A percentile compares a stretch with the other conserved stretches of the same genome.
Evolutionary conservation across 176 grass and related monocot species (phyloP).

Genomic region (Urochloa ruziziensis): DNA sequence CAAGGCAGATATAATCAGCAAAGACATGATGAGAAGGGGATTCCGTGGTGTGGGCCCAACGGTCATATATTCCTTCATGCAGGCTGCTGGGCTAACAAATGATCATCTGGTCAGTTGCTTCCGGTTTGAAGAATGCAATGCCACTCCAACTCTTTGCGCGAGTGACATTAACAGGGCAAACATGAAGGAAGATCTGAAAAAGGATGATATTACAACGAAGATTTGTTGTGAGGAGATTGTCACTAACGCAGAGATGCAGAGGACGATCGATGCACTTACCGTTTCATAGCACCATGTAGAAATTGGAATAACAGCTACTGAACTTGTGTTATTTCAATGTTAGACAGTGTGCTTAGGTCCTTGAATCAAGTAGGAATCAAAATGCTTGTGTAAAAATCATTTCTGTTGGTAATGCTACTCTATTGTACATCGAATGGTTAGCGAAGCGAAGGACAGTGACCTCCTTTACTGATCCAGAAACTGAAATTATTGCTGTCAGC

Average conservation of each 20-base stretch:
- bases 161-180: constrained; percentile 2
- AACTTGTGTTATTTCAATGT: constrained; percentile 24
- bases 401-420: constrained; percentile 33
- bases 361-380: not conserved
- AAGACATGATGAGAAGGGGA: constrained; percentile 79
- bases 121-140: constrained; percentile 65
- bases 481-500: not conserved
- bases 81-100: constrained; percentile 82
- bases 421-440: constrained; percentile 41
- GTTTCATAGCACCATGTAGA: constrained; percentile 47
- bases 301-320: constrained; percentile 7
- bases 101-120: constrained; percentile 88
- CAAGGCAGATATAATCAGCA: constrained; percentile 92
- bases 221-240: constrained; percentile 16
- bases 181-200: constrained; percentile 7
- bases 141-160: not conserved
- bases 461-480: constrained; percentile 18
- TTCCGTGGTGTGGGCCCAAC: constrained; percentile 79
- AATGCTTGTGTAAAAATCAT: constrained; percentile 55
- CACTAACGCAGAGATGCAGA: constrained; percentile 6
- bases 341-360: constrained; percentile 29
- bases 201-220: constrained; percentile 6
- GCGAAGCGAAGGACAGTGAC: not conserved
- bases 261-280: constrained; percentile 31
- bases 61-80: constrained; percentile 92